Percentiles rank a stretch among this genome's conserved stretches.
Conservation (phyloP, 345 rosid species). For the Tarenaya hassleriana region DNA sequence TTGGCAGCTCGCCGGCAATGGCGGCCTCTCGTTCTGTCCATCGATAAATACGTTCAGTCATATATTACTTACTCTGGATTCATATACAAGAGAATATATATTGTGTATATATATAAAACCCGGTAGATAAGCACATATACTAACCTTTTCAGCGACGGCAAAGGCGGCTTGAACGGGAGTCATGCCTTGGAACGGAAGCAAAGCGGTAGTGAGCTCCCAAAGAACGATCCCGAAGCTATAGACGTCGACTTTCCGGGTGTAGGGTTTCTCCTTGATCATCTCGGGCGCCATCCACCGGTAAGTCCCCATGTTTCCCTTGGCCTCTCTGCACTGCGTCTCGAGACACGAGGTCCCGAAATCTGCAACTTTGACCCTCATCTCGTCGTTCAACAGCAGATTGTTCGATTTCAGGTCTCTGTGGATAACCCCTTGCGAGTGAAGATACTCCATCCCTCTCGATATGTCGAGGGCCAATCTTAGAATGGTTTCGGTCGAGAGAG, state of each 20-base stretch:
- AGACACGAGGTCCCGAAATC: conserved; percentile 96
- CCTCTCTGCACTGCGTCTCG: conserved; percentile 82
- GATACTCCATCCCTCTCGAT: conserved; percentile 99
- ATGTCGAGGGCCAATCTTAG: conserved; percentile 90
- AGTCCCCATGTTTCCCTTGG: conserved; percentile 94
- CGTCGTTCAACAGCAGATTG: conserved; percentile 86
- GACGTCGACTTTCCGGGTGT: conserved; percentile 89
- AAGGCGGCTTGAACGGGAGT: conserved; percentile 99
- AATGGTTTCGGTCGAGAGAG: conserved; percentile 80
- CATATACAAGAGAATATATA: too few species aligned
- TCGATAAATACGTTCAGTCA: too few species aligned
- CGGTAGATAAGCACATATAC: not conserved
- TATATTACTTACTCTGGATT: too few species aligned
- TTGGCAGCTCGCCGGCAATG: conserved; percentile 85
- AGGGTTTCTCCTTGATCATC: conserved; percentile 94
- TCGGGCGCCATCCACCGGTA: conserved; percentile 99
- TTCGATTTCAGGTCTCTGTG: conserved; percentile 94
- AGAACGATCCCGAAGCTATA: conserved; percentile 95
- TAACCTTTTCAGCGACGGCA: conserved; percentile 97
- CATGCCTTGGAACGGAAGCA: conserved; percentile 99
- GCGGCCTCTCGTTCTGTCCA: conserved; percentile 81
- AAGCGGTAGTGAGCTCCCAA: conserved; percentile 96
- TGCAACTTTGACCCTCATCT: conserved; percentile 94
- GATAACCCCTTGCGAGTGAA: conserved; percentile 96
- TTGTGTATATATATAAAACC: too few species aligned